Evolutionary conservation across 306 rosid species (phyloP).

Genomic region (Alnus glutinosa): DNA sequence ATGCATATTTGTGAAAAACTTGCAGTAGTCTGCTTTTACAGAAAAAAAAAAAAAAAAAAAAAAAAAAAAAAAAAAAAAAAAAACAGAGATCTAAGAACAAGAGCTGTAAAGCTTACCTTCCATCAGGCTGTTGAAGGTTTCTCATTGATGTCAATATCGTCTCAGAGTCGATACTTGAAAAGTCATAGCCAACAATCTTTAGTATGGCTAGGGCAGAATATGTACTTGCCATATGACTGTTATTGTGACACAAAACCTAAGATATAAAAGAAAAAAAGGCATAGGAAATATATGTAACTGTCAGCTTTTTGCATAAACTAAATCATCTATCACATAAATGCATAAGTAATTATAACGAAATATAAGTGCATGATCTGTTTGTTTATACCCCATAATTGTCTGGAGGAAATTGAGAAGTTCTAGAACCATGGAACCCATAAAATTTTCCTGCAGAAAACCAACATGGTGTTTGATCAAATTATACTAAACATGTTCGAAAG

Average conservation of each 20-base stretch:
- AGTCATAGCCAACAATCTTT: conserved; percentile 71
- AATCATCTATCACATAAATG: neutral
- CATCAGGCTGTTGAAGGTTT: conserved; percentile 96
- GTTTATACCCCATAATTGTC: conserved; percentile 62
- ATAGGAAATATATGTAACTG: neutral
- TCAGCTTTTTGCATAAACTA: neutral
- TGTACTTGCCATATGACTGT: conserved; percentile 90
- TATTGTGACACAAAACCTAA: conserved; percentile 56
- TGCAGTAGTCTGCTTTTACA: neutral
- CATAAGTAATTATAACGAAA: conserved; percentile 1
- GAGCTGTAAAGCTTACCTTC: conserved; percentile 58
- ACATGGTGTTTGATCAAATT: neutral
- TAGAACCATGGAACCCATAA: conserved; percentile 85
- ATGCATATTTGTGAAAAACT: neutral
- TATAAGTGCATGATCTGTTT: conserved; percentile 20
- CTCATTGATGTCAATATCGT: conserved; percentile 61
- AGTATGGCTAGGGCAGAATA: conserved; percentile 81
- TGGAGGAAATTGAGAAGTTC: conserved; percentile 65
- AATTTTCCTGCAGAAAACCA: conserved; percentile 64
- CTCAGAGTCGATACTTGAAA: conserved; percentile 57
- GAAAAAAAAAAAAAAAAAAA: neutral
- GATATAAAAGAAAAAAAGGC: neutral
- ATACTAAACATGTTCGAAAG: neutral
- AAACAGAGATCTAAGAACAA: neutral
- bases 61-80: neutral